These are phyloP conservation scores for Sistotremastrum niveocremeum DNA, from an alignment of 768 basidiomycete species.

Conservation along the genomic window DNA sequence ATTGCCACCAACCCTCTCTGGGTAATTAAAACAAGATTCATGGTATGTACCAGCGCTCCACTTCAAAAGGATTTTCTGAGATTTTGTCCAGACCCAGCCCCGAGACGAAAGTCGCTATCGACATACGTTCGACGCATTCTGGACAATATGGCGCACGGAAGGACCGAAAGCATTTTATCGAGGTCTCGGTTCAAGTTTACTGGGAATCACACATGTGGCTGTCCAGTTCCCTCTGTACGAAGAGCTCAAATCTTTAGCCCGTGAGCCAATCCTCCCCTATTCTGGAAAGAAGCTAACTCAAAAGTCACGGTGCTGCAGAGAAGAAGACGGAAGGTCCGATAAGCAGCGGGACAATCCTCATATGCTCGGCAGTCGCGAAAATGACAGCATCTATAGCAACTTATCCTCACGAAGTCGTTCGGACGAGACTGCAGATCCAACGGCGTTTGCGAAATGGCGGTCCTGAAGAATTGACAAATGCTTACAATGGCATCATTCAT, in stretches of 20 bases:
- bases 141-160: conserved; percentile 82
- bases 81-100: conserved; percentile 57
- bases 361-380: conserved; percentile 87
- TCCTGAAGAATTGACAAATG: conserved; percentile 39
- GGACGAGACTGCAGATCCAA: conserved; percentile 93
- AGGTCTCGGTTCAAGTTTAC: conserved; percentile 80
- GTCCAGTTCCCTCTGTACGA: conserved; percentile 98
- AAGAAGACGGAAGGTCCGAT: conserved; percentile 35
- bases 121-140: conserved; percentile 81
- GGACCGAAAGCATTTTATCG: conserved; percentile 86
- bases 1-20: conserved; percentile 91
- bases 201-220: conserved; percentile 90
- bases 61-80: neutral
- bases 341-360: conserved; percentile 51
- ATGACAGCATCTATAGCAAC: conserved; percentile 93
- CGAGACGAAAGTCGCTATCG: conserved; percentile 66
- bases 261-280: conserved; percentile 39
- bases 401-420: conserved; percentile 96
- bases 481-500: conserved; percentile 44
- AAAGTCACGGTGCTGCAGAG: conserved; percentile 18
- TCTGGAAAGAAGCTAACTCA: conserved; percentile 1
- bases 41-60: conserved; percentile 40
- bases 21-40: conserved; percentile 99
- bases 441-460: conserved; percentile 42
- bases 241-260: conserved; percentile 71